Evolutionary conservation across 2,329 filamentous ascomycete genomes (phyloP).

Genomic region (Penicillium concentricum): DNA sequence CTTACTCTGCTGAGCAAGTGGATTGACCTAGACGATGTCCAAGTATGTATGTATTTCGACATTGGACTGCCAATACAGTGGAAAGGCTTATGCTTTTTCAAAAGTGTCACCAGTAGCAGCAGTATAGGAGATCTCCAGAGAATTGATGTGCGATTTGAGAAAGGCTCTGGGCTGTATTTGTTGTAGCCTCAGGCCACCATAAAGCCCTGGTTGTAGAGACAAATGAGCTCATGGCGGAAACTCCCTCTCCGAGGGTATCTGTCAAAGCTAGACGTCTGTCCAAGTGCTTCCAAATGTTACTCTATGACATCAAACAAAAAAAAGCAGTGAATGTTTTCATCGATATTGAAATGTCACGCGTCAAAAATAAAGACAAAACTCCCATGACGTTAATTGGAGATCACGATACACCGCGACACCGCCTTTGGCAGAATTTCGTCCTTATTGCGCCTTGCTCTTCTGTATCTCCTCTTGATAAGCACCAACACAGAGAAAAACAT

Average conservation of each 20-base stretch:
- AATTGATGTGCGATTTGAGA: neutral
- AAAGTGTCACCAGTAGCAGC: neutral
- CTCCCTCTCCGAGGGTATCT: too few relatives aligned
- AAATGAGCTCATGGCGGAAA: neutral
- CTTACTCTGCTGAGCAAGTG: neutral
- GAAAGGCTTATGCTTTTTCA: neutral
- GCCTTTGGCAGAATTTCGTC: constrained; percentile 27
- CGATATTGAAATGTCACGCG: too few relatives aligned
- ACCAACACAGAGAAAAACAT: neutral
- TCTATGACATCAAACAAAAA: too few relatives aligned
- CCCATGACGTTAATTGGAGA: neutral
- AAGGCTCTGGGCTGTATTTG: neutral
- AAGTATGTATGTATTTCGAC: neutral
- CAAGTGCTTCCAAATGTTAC: too few relatives aligned
- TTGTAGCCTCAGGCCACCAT: neutral
- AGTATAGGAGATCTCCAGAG: neutral
- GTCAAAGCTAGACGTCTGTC: too few relatives aligned
- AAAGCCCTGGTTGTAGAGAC: neutral
- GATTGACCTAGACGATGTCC: neutral
- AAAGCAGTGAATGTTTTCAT: fast-evolving
- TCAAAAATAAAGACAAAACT: too few relatives aligned
- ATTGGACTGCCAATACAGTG: neutral
- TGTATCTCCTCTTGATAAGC: neutral
- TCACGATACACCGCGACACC: constrained; percentile 3
- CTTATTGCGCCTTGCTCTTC: constrained; percentile 1